Conservation (phyloP, 768 basidiomycete species). For the Symmetrospora coprosmae region DNA sequence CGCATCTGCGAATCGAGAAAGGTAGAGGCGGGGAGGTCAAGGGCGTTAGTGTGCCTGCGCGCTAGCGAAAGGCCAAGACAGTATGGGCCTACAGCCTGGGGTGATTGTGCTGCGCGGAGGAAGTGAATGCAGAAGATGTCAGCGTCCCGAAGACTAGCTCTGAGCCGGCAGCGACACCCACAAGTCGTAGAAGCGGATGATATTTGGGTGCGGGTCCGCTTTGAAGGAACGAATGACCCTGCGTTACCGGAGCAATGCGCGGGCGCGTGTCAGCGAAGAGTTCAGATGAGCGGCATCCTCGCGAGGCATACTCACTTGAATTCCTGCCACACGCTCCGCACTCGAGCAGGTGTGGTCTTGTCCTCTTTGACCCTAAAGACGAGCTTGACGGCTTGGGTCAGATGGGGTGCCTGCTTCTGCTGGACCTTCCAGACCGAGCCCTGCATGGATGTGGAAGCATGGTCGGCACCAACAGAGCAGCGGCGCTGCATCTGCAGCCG, state of each 20-base stretch:
- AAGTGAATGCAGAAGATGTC: background rate
- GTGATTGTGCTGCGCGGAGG: slow-evolving; percentile 29
- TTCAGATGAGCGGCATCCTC: background rate
- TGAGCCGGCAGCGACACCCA: slow-evolving; percentile 59
- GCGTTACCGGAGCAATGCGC: background rate
- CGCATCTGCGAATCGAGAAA: slow-evolving; percentile 5
- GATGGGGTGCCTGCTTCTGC: slow-evolving; percentile 36
- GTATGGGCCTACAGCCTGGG: slow-evolving; percentile 26
- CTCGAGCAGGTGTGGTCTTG: slow-evolving; percentile 71
- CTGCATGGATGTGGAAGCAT: slow-evolving; percentile 46
- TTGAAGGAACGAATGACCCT: slow-evolving; percentile 66
- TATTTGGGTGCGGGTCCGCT: slow-evolving; percentile 71
- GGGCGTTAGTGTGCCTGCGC: background rate
- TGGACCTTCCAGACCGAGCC: slow-evolving; percentile 38
- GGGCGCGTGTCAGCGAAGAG: background rate
- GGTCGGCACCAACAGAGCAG: background rate
- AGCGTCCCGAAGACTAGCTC: background rate
- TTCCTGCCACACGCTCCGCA: slow-evolving; percentile 57
- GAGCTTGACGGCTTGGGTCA: slow-evolving; percentile 69
- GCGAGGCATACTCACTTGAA: slow-evolving; percentile 28
- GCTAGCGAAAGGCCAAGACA: background rate
- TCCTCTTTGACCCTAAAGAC: slow-evolving; percentile 70
- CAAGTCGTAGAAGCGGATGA: slow-evolving; percentile 84
- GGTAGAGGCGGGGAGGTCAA: background rate
- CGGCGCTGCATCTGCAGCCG: too few species aligned